Conservation (phyloP, 345 rosid genomes). For the Trapa incisa region DNA sequence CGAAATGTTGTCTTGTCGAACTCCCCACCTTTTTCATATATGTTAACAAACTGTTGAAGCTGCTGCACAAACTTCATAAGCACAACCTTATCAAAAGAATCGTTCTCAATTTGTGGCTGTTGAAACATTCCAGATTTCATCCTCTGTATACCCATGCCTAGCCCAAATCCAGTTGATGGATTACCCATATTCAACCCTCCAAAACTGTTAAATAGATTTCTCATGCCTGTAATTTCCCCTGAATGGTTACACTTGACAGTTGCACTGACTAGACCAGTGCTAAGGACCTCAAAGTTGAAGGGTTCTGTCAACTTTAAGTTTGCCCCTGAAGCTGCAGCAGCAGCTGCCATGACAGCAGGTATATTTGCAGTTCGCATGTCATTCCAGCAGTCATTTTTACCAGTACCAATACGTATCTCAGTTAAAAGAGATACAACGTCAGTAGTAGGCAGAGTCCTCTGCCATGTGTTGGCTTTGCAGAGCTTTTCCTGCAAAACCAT, state of each 20-base stretch:
- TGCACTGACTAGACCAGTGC: slow-evolving; percentile 92
- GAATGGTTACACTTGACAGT: slow-evolving; percentile 91
- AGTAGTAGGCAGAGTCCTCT: slow-evolving; percentile 69
- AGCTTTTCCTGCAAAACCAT: slow-evolving; percentile 62
- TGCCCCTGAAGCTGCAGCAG: slow-evolving; percentile 98
- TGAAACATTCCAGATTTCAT: slow-evolving; percentile 86
- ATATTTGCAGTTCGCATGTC: slow-evolving; percentile 82
- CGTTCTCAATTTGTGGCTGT: slow-evolving; percentile 53
- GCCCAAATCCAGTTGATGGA: slow-evolving; percentile 14
- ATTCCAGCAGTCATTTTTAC: slow-evolving; percentile 83
- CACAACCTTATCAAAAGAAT: slow-evolving; percentile 80
- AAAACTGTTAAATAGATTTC: slow-evolving; percentile 84
- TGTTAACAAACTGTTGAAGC: slow-evolving; percentile 85
- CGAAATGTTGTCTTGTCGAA: slow-evolving; percentile 82
- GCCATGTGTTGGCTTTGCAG: slow-evolving; percentile 97
- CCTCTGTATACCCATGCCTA: slow-evolving; percentile 61
- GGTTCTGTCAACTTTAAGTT: slow-evolving; percentile 72
- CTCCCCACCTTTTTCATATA: slow-evolving; percentile 82
- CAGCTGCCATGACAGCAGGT: slow-evolving; percentile 98
- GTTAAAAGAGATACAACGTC: slow-evolving; percentile 90
- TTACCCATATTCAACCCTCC: slow-evolving; percentile 78
- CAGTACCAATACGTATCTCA: slow-evolving; percentile 88
- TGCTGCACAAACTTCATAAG: slow-evolving; percentile 72
- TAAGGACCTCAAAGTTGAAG: slow-evolving; percentile 91
- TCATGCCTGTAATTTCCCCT: slow-evolving; percentile 99